These are phyloP conservation scores for Alopecurus myosuroides DNA, from an alignment of 176 grass and related monocot species.

Conservation along the genomic window DNA sequence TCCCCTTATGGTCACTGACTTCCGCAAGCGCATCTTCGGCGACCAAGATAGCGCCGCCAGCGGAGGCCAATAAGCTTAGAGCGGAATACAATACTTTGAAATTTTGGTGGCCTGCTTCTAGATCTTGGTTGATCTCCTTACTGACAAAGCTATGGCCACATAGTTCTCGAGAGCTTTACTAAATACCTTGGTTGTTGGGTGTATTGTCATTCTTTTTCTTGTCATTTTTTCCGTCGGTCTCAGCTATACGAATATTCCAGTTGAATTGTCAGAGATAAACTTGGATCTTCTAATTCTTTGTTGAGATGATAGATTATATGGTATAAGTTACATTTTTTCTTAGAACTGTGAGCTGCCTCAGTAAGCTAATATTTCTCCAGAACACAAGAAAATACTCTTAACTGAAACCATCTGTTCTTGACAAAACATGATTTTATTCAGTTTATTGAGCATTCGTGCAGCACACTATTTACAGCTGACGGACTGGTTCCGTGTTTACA, in stretches of 20 bases:
- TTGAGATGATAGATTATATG: constrained; percentile 35
- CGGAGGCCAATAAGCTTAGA: constrained; percentile 35
- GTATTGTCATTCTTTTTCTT: constrained; percentile 44
- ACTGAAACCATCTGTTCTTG: not conserved
- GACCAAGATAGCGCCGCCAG: constrained; percentile 33
- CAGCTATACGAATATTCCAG: constrained; percentile 28
- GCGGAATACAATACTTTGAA: not conserved
- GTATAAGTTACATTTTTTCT: constrained; percentile 27
- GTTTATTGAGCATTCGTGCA: not conserved
- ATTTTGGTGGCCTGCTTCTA: constrained; percentile 53
- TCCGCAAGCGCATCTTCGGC: constrained; percentile 78
- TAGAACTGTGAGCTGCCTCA: constrained; percentile 8
- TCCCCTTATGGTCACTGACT: constrained; percentile 81
- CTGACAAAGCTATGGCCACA: constrained; percentile 36
- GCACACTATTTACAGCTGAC: not conserved
- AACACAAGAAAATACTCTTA: not conserved
- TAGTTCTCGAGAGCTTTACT: constrained; percentile 33
- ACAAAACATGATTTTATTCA: constrained; percentile 2
- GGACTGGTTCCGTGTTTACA: constrained; percentile 36
- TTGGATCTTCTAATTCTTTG: constrained; percentile 38
- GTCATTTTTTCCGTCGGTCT: constrained; percentile 1
- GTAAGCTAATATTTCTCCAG: not conserved
- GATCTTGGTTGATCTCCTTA: constrained; percentile 28
- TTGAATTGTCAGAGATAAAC: constrained; percentile 36
- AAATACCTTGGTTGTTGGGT: constrained; percentile 34